These are phyloP conservation scores for Chaetoceros muelleri DNA, from an alignment of 108 stramenopile species.

Conservation along the genomic window DNA sequence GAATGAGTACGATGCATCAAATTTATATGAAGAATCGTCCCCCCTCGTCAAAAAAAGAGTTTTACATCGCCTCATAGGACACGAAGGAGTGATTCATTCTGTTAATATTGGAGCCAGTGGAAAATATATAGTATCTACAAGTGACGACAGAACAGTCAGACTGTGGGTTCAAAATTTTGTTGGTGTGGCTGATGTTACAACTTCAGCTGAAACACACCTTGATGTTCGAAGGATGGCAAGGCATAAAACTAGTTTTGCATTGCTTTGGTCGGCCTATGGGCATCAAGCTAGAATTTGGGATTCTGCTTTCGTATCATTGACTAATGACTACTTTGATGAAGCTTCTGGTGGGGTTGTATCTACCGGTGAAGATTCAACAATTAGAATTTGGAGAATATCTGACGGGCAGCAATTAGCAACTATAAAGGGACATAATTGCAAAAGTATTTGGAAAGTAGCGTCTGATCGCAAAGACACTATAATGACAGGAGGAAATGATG, in stretches of 20 bases:
- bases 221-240: background rate
- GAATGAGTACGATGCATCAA: background rate
- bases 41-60: constrained; percentile 19
- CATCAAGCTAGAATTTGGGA: constrained; percentile 68
- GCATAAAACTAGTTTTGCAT: constrained; percentile 6
- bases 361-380: constrained; percentile 61
- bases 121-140: constrained; percentile 40
- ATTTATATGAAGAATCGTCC: constrained; percentile 2
- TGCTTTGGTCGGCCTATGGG: constrained; percentile 62
- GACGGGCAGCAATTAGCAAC: constrained; percentile 21
- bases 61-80: constrained; percentile 33
- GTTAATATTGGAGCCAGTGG: constrained; percentile 38
- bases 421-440: constrained; percentile 25
- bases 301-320: constrained; percentile 25
- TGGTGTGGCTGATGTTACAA: constrained; percentile 1
- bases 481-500: constrained; percentile 55
- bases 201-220: background rate
- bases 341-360: constrained; percentile 18
- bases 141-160: constrained; percentile 73
- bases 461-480: constrained; percentile 13
- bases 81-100: constrained; percentile 51
- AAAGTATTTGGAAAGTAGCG: constrained; percentile 48
- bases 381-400: constrained; percentile 42
- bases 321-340: background rate
- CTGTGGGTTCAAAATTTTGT: constrained; percentile 29